These are phyloP conservation scores for Eucalyptus caleyi DNA, from an alignment of 345 rosid genomes.

Conservation along the genomic window DNA sequence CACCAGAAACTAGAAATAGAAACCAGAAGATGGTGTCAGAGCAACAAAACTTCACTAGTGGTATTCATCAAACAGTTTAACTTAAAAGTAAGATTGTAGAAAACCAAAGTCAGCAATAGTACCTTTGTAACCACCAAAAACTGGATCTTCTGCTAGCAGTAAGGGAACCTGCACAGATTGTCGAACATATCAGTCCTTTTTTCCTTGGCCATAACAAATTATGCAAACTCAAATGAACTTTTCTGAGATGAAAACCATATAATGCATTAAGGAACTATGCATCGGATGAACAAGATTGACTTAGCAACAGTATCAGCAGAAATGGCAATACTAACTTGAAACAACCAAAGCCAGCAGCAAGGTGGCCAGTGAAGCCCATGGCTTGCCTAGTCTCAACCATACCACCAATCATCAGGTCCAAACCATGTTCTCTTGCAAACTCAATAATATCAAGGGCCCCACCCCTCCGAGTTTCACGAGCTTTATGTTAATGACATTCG, in stretches of 20 bases:
- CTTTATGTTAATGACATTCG: slow-evolving; percentile 68
- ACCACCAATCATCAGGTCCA: slow-evolving; percentile 84
- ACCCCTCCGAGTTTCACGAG: slow-evolving; percentile 66
- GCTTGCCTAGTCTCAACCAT: slow-evolving; percentile 92
- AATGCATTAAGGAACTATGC: not conserved
- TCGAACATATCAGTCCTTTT: not conserved
- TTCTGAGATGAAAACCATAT: not conserved
- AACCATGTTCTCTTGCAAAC: slow-evolving; percentile 44
- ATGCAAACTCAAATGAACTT: not conserved
- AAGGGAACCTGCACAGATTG: slow-evolving; percentile 48
- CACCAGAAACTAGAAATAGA: slow-evolving; percentile 41
- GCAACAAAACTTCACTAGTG: not conserved
- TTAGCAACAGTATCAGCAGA: not conserved
- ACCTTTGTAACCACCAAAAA: slow-evolving; percentile 81
- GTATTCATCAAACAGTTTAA: not conserved
- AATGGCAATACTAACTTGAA: slow-evolving; percentile 42
- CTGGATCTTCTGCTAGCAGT: slow-evolving; percentile 81
- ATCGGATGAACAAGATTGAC: not conserved
- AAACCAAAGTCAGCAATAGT: not conserved
- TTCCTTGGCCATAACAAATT: not conserved
- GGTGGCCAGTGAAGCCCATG: slow-evolving; percentile 91
- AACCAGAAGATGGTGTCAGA: not conserved
- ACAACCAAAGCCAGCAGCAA: slow-evolving; percentile 82
- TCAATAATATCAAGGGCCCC: slow-evolving; percentile 72
- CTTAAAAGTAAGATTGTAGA: not conserved